A percentile compares a stretch with the other conserved stretches of the same genome.
These are phyloP conservation scores for Sugiyamaella mastotermitis DNA, from an alignment of 805 yeast species.

Conservation along the genomic window DNA sequence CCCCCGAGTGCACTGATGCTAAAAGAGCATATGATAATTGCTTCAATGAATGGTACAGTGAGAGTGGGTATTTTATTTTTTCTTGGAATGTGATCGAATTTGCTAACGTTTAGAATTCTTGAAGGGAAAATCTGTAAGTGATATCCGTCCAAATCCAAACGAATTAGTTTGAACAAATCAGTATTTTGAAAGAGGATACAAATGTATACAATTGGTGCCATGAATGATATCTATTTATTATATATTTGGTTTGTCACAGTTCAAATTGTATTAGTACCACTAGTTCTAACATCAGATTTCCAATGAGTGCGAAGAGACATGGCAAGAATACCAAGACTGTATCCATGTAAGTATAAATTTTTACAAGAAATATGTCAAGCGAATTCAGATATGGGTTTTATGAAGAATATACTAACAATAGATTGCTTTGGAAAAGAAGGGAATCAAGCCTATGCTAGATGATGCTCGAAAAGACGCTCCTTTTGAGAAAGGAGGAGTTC, in stretches of 20 bases:
- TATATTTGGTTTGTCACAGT: constrained; percentile 9
- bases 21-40: constrained; percentile 87
- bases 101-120: constrained; percentile 31
- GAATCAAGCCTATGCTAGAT: constrained; percentile 75
- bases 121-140: constrained; percentile 46
- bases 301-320: constrained; percentile 86
- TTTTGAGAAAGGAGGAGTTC: constrained; percentile 44
- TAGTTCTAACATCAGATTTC: constrained; percentile 40
- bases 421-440: constrained; percentile 58
- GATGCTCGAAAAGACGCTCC: constrained; percentile 90
- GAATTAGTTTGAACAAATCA: too few species aligned
- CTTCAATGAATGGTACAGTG: constrained; percentile 93
- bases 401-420: constrained; percentile 15
- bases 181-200: too few species aligned
- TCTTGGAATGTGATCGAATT: not conserved
- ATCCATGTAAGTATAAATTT: constrained; percentile 48
- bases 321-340: constrained; percentile 87
- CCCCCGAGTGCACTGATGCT: constrained; percentile 90
- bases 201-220: too few species aligned
- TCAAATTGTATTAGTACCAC: not conserved
- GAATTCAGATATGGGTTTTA: not conserved
- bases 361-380: too few species aligned
- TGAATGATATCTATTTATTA: too few species aligned
- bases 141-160: too few species aligned
- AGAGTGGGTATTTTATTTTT: constrained; percentile 39